Base-by-base conservation (phyloP, 23 red algal species). In the Pyropia yezoensis region DNA sequence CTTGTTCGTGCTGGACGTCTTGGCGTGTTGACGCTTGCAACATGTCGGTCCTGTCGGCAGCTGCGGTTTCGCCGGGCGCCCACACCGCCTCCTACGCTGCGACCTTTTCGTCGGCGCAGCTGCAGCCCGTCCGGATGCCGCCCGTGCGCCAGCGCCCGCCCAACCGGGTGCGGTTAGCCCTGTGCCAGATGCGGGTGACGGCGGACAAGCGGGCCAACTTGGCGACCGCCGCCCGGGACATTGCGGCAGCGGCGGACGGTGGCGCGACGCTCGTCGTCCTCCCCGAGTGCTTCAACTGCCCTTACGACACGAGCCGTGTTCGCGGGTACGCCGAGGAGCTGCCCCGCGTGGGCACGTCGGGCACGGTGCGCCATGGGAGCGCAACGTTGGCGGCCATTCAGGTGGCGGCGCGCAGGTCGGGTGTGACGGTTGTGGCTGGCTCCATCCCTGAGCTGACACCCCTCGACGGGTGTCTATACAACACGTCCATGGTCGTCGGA, bases 281-380 rank as follows among this genome's bases (percentile, higher is more conserved):
- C 9, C 92, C 92, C 8, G 92, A 96, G 64, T 96, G 92, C 73
- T 96, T 96, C 61, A 89, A 96, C 20, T 89, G 79, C 61, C 92
- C 92, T n/a, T 96, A 96, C 54, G 92, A 96, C 47, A 96, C 84
- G 17, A 18, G 62, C 25, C 79, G 72, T 23, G 89, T 96, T 61
- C 75, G 69, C 12, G 68, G 58, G 45, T 98, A 91, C 63, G 86
- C 94, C 23, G 94, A 98, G 66, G 18, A 18, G 16, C 62, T 98
- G 33, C 85, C 94, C 7, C 61, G 63, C 34, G 52, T 55, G 15
- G 67, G 51, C 16, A 32, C 33, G 25, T 22, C 54, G 21, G 20
- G 56, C 49, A 50, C 59, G 53, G 63, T 57, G n/a, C 27, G 62
- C 9, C 66, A 76, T 70, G 70, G 58, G 16, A 83, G 77, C 27